Evolutionary conservation across 495 filamentous ascomycete genomes (phyloP), one percentile per base, ranked within the genome.

Genomic region (Friedmanniomyces simplex): DNA sequence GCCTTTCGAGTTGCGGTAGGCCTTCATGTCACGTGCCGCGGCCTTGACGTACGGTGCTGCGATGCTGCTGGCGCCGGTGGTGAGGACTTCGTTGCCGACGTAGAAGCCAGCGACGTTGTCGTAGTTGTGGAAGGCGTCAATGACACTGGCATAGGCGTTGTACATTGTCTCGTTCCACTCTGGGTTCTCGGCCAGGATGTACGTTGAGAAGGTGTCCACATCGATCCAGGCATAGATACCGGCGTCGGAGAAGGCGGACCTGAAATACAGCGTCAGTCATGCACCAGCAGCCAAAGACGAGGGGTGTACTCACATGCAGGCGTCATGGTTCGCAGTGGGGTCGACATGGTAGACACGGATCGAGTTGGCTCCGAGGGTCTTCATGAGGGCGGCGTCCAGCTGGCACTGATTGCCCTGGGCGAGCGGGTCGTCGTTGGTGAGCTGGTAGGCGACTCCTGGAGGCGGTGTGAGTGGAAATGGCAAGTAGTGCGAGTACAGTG

Each of bases 261-360:
- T 43, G 18, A 5, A 20, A 3, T 5, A 20, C 14, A n/a, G 39
- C 39, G 14, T 43, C 14, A 43, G 39, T 43, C 13, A 20, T 16
- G 39, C 14, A 43, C 39, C 5, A 20, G 14, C 13, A 43, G 39
- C 13, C 18, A 16, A 20, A 2, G 39, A 20, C 14, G 39, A 2
- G 2, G 4, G 39, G 14, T 5, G 80, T 18, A 79, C 76, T 18
- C 77, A 72, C 91, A 96, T 96, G 72, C 91, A 96, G 37, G 79
- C 85, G 55, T 77, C 70, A 70, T 95, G 89, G 63, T 91, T 76
- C 26, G 64, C 78, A 18, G 67, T 65, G 2, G 86, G 67, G 62
- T 91, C 85, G 53, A 94, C 89, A 66, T 94, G 89, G 70, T 95
- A 95, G 45, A 94, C 86, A 45, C 89, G 87, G 65, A 95, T 91